Percentiles rank a stretch among this genome's conserved stretches.
Conservation (phyloP, 164 flowering plant species). For the Macadamia integrifolia region DNA sequence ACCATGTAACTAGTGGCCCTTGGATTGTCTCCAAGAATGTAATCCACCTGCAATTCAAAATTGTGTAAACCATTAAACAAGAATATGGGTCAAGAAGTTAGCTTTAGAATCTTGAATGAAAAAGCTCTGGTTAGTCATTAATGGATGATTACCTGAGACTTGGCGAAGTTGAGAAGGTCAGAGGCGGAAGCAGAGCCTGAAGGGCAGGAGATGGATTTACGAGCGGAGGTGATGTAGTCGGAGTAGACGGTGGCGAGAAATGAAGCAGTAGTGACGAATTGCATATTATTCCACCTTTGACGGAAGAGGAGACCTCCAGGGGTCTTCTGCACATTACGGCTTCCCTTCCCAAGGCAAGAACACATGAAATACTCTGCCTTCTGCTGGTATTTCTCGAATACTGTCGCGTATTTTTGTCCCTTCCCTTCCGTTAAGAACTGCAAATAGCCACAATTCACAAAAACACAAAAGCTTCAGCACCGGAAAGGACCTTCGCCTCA, state of each 20-base stretch:
- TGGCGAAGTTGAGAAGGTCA: slow-evolving; percentile 62
- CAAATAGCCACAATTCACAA: neutral
- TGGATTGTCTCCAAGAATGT: slow-evolving; percentile 96
- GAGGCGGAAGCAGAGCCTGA: slow-evolving; percentile 45
- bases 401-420: slow-evolving; percentile 43
- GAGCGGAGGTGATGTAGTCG: slow-evolving; percentile 63
- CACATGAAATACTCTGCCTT: slow-evolving; percentile 90
- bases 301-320: slow-evolving; percentile 87
- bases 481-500: no score
- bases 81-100: no score
- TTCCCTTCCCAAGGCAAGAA: slow-evolving; percentile 70
- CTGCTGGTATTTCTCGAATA: slow-evolving; percentile 55
- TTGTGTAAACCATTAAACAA: neutral
- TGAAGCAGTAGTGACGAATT: slow-evolving; percentile 83
- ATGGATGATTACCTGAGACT: slow-evolving; percentile 59
- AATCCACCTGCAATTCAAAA: slow-evolving; percentile 55
- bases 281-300: slow-evolving; percentile 95
- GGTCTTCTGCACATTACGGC: slow-evolving; percentile 59
- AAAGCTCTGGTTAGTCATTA: no score
- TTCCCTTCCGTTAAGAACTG: slow-evolving; percentile 88
- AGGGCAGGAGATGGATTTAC: slow-evolving; percentile 45
- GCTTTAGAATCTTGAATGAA: no score
- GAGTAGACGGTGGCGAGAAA: slow-evolving; percentile 79
- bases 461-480: no score
- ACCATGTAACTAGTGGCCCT: slow-evolving; percentile 97